Evolutionary conservation across 768 basidiomycete species (phyloP).

Genomic region (Hydnomerulius pinastri): DNA sequence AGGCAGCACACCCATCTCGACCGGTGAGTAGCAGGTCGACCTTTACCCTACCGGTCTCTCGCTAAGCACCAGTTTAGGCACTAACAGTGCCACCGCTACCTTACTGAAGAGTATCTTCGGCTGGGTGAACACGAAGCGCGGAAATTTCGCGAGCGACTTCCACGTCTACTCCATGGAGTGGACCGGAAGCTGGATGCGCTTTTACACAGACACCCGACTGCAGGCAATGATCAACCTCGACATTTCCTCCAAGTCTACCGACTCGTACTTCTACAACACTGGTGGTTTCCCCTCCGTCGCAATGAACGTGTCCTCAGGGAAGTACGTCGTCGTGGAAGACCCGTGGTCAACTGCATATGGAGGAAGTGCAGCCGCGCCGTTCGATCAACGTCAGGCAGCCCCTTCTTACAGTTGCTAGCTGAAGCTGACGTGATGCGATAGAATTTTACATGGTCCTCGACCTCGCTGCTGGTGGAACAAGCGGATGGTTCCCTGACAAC

Average conservation of each 20-base stretch:
- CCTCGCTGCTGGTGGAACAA: constrained; percentile 80
- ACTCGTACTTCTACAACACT: constrained; percentile 52
- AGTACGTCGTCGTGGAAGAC: constrained; percentile 43
- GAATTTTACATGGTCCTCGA: constrained; percentile 83
- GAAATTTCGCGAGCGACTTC: constrained; percentile 48
- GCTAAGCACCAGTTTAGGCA: constrained; percentile 5
- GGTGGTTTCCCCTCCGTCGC: constrained; percentile 54
- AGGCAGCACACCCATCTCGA: constrained; percentile 33
- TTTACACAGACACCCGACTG: constrained; percentile 55
- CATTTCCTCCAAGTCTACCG: constrained; percentile 42
- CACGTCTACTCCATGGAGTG: constrained; percentile 62
- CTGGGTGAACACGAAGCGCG: constrained; percentile 39
- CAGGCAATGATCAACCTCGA: constrained; percentile 52
- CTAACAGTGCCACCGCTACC: constrained; percentile 11
- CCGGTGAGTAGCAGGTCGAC: constrained; percentile 12
- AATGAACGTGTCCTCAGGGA: constrained; percentile 40
- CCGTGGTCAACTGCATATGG: constrained; percentile 49
- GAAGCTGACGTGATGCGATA: constrained; percentile 25
- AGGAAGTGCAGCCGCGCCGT: constrained; percentile 48
- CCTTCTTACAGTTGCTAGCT: neutral
- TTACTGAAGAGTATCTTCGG: constrained; percentile 40
- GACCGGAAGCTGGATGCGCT: constrained; percentile 56
- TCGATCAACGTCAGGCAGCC: constrained; percentile 33
- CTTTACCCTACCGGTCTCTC: too few relatives aligned
- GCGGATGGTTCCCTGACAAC: constrained; percentile 47